phyloP scores from a whole-genome alignment of 2,329 filamentous ascomycete species.

The Colletotrichum plurivorum region DNA sequence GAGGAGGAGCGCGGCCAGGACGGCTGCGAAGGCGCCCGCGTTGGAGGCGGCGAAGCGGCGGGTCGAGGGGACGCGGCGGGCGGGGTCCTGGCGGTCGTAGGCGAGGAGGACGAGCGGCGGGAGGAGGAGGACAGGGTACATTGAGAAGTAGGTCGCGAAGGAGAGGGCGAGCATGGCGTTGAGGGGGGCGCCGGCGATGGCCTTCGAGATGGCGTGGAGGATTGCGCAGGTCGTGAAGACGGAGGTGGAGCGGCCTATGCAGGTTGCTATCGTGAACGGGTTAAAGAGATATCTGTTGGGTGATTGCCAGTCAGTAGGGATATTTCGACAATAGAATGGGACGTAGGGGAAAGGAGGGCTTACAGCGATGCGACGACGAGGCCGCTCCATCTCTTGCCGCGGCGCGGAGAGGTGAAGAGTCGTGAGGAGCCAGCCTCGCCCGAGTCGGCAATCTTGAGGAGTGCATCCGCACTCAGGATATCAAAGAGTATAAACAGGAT shows the following conservation, averaged over 20 bases:
- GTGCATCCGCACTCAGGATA: slow-evolving; percentile 83
- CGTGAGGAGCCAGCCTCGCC: slow-evolving; percentile 82
- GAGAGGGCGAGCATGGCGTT: slow-evolving; percentile 88
- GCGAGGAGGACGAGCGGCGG: slow-evolving; percentile 86
- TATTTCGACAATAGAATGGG: slow-evolving; percentile 73
- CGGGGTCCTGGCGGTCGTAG: slow-evolving; percentile 74
- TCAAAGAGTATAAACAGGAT: slow-evolving; percentile 87
- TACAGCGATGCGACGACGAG: slow-evolving; percentile 85
- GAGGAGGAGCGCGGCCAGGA: slow-evolving; percentile 74
- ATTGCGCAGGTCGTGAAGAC: slow-evolving; percentile 92
- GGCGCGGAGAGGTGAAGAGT: slow-evolving; percentile 84
- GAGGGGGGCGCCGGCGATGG: slow-evolving; percentile 79
- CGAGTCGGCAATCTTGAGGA: slow-evolving; percentile 85
- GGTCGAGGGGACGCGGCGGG: slow-evolving; percentile 52
- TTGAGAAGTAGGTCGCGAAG: slow-evolving; percentile 89
- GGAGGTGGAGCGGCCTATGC: slow-evolving; percentile 88
- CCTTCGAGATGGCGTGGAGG: slow-evolving; percentile 85
- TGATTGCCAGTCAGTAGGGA: slow-evolving; percentile 68
- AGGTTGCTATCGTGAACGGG: slow-evolving; percentile 92
- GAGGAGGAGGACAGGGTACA: slow-evolving; percentile 91
- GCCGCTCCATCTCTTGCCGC: slow-evolving; percentile 80
- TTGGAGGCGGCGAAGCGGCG: slow-evolving; percentile 69
- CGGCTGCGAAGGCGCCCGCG: slow-evolving; percentile 65
- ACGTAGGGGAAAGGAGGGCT: slow-evolving; percentile 45
- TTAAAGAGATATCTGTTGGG: slow-evolving; percentile 86